Evolutionary conservation across 352 stramenopile species (phyloP).

Genomic region (Globisporangium spinosum): DNA sequence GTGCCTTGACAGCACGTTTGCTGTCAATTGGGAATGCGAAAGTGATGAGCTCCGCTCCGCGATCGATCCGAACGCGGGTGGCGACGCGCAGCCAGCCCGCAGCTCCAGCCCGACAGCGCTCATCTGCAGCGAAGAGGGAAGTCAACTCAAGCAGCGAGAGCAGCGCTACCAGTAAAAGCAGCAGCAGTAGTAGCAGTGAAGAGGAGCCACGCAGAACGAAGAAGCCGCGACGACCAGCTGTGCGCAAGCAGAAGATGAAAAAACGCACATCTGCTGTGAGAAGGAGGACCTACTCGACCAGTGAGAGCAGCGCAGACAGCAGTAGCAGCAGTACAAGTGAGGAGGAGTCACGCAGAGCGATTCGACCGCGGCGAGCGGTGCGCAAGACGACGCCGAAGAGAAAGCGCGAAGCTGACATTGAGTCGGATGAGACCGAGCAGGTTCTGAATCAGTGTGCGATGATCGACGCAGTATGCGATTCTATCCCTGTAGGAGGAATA

Average conservation of each 20-base stretch:
- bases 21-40: background rate
- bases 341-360: background rate
- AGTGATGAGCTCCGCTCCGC: background rate
- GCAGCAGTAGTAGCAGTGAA: background rate
- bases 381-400: background rate
- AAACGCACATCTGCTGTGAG: background rate
- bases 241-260: background rate
- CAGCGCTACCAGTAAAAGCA: background rate
- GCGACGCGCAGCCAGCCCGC: background rate
- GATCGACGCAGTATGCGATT: conserved; percentile 7
- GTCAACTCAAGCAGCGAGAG: background rate
- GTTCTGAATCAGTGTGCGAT: conserved; percentile 3
- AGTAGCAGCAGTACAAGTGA: background rate
- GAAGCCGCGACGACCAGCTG: background rate
- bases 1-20: background rate
- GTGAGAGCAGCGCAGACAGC: background rate
- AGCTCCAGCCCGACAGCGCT: background rate
- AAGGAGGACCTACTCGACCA: background rate
- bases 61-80: background rate
- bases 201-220: background rate
- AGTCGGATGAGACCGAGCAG: background rate
- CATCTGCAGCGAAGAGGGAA: background rate
- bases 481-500: background rate
- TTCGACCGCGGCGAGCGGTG: background rate
- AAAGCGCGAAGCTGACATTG: background rate